Percentiles rank a stretch among this genome's conserved stretches.
phyloP scores from a whole-genome alignment of 345 rosid species.

The Erysimum cheiranthoides region DNA sequence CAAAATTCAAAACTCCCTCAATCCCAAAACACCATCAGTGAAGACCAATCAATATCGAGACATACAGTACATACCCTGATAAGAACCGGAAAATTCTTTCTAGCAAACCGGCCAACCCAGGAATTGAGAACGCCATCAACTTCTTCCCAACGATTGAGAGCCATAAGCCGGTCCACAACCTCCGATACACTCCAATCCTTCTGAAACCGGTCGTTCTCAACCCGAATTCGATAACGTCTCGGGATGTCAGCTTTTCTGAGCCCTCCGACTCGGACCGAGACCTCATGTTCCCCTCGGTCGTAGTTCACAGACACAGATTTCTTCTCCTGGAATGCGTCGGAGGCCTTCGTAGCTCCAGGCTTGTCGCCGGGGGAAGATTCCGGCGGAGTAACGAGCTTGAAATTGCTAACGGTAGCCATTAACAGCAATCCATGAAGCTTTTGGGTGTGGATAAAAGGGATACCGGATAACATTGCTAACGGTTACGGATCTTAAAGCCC shows the following conservation, averaged over 20 bases:
- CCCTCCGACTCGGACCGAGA: conserved; percentile 66
- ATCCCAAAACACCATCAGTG: not conserved
- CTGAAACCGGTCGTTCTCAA: conserved; percentile 75
- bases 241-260: conserved; percentile 67
- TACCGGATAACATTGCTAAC: conserved; percentile 1
- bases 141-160: conserved; percentile 62
- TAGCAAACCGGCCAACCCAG: conserved; percentile 89
- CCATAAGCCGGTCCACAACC: conserved; percentile 60
- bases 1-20: conserved; percentile 14
- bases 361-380: conserved; percentile 33
- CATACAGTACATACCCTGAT: conserved; percentile 53
- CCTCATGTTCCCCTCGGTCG: conserved; percentile 71
- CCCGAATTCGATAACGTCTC: conserved; percentile 63
- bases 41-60: conserved; percentile 8
- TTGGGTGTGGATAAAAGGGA: conserved; percentile 12
- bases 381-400: conserved; percentile 36
- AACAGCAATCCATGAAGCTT: not conserved
- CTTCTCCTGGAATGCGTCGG: conserved; percentile 56
- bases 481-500: conserved; percentile 23
- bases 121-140: conserved; percentile 68
- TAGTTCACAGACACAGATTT: conserved; percentile 74
- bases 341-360: conserved; percentile 21
- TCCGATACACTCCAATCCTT: conserved; percentile 86
- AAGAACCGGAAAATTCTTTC: conserved; percentile 76
- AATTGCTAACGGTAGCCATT: conserved; percentile 42